Percentiles rank a stretch among this genome's conserved stretches.
Conservation (phyloP, 768 basidiomycete genomes). For the Suillus weaverae region DNA sequence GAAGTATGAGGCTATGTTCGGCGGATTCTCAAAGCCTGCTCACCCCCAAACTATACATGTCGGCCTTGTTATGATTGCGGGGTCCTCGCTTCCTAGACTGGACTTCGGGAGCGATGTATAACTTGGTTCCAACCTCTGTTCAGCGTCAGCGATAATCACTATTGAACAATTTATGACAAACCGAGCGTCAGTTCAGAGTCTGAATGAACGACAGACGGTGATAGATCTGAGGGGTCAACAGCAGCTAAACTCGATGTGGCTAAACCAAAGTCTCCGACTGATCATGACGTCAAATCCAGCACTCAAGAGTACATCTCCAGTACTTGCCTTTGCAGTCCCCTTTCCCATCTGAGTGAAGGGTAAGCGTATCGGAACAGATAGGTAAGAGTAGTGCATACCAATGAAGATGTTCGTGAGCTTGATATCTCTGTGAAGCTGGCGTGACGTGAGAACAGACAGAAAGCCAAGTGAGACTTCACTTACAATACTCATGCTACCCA, state of each 20-base stretch:
- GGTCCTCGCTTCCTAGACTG: constrained; percentile 59
- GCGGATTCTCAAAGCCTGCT: constrained; percentile 24
- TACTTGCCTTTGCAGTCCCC: constrained; percentile 75
- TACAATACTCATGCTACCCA: constrained; percentile 85
- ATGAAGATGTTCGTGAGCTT: constrained; percentile 95
- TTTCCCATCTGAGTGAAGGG: constrained; percentile 58
- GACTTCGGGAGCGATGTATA: constrained; percentile 95
- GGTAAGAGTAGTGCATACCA: constrained; percentile 46
- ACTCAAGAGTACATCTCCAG: not conserved
- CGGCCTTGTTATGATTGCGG: constrained; percentile 85
- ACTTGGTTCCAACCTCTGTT: constrained; percentile 81
- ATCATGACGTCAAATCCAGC: not conserved
- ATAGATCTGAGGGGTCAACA: constrained; percentile 71
- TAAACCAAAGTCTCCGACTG: constrained; percentile 91
- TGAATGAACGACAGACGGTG: constrained; percentile 41
- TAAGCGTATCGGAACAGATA: not conserved
- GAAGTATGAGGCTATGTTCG: constrained; percentile 1
- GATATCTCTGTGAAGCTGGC: constrained; percentile 78
- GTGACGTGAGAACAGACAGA: constrained; percentile 4
- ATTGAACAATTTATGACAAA: constrained; percentile 24
- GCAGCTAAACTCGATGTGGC: constrained; percentile 81
- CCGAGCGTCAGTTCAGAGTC: constrained; percentile 79
- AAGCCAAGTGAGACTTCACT: constrained; percentile 27
- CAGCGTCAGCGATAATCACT: not conserved
- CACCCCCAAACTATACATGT: constrained; percentile 93